Evolutionary conservation across 768 basidiomycete species (phyloP).

Genomic region (Pisolithus microcarpus): DNA sequence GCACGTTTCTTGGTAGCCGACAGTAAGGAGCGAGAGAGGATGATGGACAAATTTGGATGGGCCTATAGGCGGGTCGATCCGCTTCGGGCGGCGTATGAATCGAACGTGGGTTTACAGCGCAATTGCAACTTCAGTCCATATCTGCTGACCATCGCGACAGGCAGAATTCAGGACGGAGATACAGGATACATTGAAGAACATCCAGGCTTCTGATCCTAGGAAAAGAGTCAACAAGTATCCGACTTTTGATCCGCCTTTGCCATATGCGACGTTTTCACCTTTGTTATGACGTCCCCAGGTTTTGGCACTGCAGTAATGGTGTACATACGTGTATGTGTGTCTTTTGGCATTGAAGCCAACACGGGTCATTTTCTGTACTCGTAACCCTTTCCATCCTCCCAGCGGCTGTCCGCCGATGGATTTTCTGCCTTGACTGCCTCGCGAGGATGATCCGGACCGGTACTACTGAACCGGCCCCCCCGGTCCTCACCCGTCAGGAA

Average conservation of each 20-base stretch:
- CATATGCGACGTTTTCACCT: constrained; percentile 14
- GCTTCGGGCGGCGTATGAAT: constrained; percentile 33
- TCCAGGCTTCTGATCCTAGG: constrained; percentile 17
- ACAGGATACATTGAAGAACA: constrained; percentile 9
- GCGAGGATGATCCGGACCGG: too few species aligned
- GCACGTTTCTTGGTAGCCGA: constrained; percentile 38
- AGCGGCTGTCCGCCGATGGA: too few species aligned
- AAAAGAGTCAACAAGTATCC: constrained; percentile 1
- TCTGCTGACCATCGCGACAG: constrained; percentile 6
- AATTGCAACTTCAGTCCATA: neutral
- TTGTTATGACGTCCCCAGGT: constrained; percentile 8
- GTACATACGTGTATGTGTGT: too few species aligned
- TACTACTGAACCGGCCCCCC: too few species aligned
- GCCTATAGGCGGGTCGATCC: constrained; percentile 41
- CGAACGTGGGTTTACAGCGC: constrained; percentile 32
- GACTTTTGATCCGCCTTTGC: neutral
- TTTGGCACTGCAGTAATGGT: too few species aligned
- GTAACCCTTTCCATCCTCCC: too few species aligned
- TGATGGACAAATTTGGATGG: constrained; percentile 46
- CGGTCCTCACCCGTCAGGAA: too few species aligned
- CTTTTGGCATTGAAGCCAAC: too few species aligned
- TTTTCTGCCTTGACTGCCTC: too few species aligned
- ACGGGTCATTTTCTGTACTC: too few species aligned
- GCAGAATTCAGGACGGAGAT: constrained; percentile 18
- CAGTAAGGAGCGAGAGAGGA: constrained; percentile 34